phyloP scores from a whole-genome alignment of 2,329 filamentous ascomycete species.

The Fusarium guadeloupense region DNA sequence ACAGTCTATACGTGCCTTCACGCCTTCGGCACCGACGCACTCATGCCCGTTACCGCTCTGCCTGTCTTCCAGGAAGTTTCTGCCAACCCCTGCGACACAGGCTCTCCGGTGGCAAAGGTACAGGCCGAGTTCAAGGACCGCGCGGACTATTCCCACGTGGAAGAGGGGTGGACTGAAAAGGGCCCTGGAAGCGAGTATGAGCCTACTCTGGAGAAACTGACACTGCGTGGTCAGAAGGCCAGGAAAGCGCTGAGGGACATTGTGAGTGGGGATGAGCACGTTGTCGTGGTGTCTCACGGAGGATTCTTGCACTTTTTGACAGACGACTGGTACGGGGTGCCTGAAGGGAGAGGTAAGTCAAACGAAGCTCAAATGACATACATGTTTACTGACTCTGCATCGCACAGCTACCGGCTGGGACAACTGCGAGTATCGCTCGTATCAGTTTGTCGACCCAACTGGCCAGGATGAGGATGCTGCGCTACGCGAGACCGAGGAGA shows the following conservation, averaged over 20 bases:
- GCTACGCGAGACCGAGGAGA: constrained; percentile 59
- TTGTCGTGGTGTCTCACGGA: constrained; percentile 83
- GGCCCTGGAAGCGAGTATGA: constrained; percentile 53
- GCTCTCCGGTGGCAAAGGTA: constrained; percentile 65
- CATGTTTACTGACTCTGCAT: constrained; percentile 9
- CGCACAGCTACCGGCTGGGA: constrained; percentile 73
- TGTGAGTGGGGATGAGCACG: constrained; percentile 65
- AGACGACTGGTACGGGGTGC: constrained; percentile 76
- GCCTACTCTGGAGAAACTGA: constrained; percentile 62
- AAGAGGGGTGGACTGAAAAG: constrained; percentile 78
- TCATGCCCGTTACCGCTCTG: constrained; percentile 67
- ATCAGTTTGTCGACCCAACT: constrained; percentile 65
- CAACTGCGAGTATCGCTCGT: constrained; percentile 78
- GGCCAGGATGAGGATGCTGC: constrained; percentile 59
- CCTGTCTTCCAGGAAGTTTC: constrained; percentile 84
- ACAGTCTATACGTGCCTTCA: constrained; percentile 81
- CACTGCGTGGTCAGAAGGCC: constrained; percentile 67
- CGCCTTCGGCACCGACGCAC: constrained; percentile 67
- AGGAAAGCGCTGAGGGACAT: constrained; percentile 65
- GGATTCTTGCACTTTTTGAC: constrained; percentile 87
- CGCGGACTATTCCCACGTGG: constrained; percentile 71
- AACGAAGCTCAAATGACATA: background rate
- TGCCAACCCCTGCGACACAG: constrained; percentile 78
- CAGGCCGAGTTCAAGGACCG: constrained; percentile 66
- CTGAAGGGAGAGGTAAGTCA: constrained; percentile 52